Base-by-base conservation (phyloP, 2,329 filamentous ascomycete species). In the Microdochium paspali region DNA sequence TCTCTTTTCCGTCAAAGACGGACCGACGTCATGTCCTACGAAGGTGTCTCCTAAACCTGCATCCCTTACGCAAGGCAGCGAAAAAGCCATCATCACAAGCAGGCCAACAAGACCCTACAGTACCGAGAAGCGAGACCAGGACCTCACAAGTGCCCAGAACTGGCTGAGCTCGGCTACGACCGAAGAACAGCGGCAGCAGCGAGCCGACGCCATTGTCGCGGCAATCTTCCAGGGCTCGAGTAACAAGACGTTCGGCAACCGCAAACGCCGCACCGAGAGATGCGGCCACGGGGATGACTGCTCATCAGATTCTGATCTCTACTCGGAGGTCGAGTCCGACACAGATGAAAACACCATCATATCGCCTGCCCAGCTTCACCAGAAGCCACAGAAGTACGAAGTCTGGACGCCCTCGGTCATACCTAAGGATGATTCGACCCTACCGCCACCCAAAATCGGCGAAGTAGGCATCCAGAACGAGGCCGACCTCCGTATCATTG, bases 401-500 rank as follows among this genome's bases (percentile, higher is more conserved):
- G 7, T 28, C 26, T 28, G 26, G 26, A 28, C 32, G 35, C 44
- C 39, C 46, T 10, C 45, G 44, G 42, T 35, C 44, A 44, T 39
- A 44, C 30, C 44, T 15, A 47, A 44, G 0, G 50, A 57, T 4
- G 32, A 40, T 12, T 10, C 35, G 18, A 9, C 20, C 35, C 15
- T 55, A 15, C 51, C 43, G 49, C 35, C 51, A 31, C 55, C 55
- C 9, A 35, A 54, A 35, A 51, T 57, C 43, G 54, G 53, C 1
- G 53, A 57, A 2, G 35, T 48, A 15, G 55, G 54, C 9, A 55
- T 56, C 10, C 50, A 57, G 18, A 44, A 53, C 35, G 46, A 56
- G 35, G 12, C 46, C 1, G 54, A 56, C 6, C 47, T 55, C 12
- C 26, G 46, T 3, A 52, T 53, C 32, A 48, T 57, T 2, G 24